Base-by-base conservation (phyloP, 805 yeast species). In the Ogataea degrootiae region DNA sequence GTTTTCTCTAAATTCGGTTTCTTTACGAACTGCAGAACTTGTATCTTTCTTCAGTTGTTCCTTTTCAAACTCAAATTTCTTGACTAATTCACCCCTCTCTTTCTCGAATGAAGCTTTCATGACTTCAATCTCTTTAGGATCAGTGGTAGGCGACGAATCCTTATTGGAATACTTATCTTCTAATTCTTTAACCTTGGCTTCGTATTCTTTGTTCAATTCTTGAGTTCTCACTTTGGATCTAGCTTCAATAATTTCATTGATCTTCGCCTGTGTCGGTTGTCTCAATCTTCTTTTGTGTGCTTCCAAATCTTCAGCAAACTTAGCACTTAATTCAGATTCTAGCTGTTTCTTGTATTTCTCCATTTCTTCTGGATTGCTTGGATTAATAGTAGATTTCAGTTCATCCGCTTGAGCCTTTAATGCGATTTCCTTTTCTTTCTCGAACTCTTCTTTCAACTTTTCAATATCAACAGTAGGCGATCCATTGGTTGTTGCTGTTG, bases 1-100 rank as follows among this genome's bases (percentile, higher is more conserved):
- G 49, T 73, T 76, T 47, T 75, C 73, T 54, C 81, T 76, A 62
- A 85, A 75, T 49, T 77, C 84, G 42, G 74, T 75, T 57, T 81
- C 82, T 59, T 80, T 77, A 43, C 77, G 76, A 39, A 79, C 75
- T 23, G 77, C 76, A 45, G 70, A 68, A 42, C 77, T 67, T 3
- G 76, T 73, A 41, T 71, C 75, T 33, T 69, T 72, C 17, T 75
- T 70, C 40, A 72, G 69, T 49, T 70, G 67, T 52, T 68, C 59
- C 63, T 63, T 62, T 47, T 48, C 60, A 37, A 47, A 39, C 54
- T 60, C 51, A 48, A 63, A 56, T 34, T 54, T 54, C 34, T 49
- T 52, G 23, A 55, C 39, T 42, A 58, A 44, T 40, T 53, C 56
- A 41, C 47, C 37, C 37, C 50, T 55, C 37, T 55, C 55, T 34